phyloP scores from a whole-genome alignment of 2,329 filamentous ascomycete genomes.

The Chaetomium sp. region DNA sequence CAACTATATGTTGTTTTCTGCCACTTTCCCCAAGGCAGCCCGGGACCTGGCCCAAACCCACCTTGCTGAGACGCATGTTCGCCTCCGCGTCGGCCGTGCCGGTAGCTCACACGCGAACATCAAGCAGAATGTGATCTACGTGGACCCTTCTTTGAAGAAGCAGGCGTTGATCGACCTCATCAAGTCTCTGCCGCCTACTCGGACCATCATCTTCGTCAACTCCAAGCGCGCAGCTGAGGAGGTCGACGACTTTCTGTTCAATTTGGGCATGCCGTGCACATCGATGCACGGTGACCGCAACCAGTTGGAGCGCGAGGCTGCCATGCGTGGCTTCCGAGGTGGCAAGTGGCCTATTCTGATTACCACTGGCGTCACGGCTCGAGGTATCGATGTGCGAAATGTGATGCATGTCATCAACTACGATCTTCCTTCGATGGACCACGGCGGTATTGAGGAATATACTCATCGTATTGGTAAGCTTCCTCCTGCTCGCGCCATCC shows the following conservation, averaged over 20 bases:
- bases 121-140: slow-evolving; percentile 71
- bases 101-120: slow-evolving; percentile 85
- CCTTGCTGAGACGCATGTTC: slow-evolving; percentile 72
- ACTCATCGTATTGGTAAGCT: slow-evolving; percentile 84
- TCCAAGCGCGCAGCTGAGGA: slow-evolving; percentile 75
- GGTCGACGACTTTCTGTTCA: slow-evolving; percentile 85
- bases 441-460: slow-evolving; percentile 93
- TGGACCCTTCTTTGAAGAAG: slow-evolving; percentile 68
- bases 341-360: slow-evolving; percentile 79
- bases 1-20: slow-evolving; percentile 84
- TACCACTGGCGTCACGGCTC: slow-evolving; percentile 82
- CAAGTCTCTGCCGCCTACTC: slow-evolving; percentile 66
- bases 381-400: slow-evolving; percentile 85
- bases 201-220: slow-evolving; percentile 91
- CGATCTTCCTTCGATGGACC: slow-evolving; percentile 71
- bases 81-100: slow-evolving; percentile 82
- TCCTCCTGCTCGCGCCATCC: neutral
- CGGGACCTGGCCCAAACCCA: slow-evolving; percentile 77
- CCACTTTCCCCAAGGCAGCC: slow-evolving; percentile 83
- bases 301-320: slow-evolving; percentile 88
- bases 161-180: slow-evolving; percentile 73
- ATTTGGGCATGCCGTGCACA: slow-evolving; percentile 75
- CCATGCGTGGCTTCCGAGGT: slow-evolving; percentile 79
- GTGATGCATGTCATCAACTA: slow-evolving; percentile 94
- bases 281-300: slow-evolving; percentile 88